Conservation (phyloP, 2,329 filamentous ascomycete species). For the Kalmusia sp. region DNA sequence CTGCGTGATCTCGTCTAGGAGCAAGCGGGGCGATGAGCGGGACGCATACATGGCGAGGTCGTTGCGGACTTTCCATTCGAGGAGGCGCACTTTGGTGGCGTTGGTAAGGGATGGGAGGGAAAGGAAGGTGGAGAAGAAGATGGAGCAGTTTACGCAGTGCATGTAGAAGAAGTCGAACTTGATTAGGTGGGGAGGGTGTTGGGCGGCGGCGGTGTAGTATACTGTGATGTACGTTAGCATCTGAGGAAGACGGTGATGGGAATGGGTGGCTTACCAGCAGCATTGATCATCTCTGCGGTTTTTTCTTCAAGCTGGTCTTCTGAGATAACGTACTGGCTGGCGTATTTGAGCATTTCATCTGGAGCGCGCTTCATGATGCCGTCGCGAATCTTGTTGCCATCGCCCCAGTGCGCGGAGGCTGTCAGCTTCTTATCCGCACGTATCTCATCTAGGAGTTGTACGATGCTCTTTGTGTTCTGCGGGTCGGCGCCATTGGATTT, state of each 20-base stretch:
- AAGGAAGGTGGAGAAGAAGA: constrained; percentile 74
- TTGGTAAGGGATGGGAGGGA: constrained; percentile 61
- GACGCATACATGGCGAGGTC: constrained; percentile 79
- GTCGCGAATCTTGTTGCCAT: constrained; percentile 71
- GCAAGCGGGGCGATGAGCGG: constrained; percentile 67
- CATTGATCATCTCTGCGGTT: constrained; percentile 74
- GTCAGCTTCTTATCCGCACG: constrained; percentile 63
- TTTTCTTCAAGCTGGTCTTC: constrained; percentile 63
- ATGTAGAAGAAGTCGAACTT: constrained; percentile 87
- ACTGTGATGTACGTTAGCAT: constrained; percentile 36
- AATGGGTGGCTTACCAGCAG: constrained; percentile 51
- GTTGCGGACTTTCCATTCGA: constrained; percentile 82
- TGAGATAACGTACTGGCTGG: constrained; percentile 61
- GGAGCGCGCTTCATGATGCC: constrained; percentile 70
- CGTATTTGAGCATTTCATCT: constrained; percentile 68
- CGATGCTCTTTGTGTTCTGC: constrained; percentile 50
- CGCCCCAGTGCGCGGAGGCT: constrained; percentile 57
- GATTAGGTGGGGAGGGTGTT: constrained; percentile 59
- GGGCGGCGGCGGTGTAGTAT: constrained; percentile 67
- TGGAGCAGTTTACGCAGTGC: constrained; percentile 78
- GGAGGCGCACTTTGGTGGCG: constrained; percentile 69
- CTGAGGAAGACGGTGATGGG: background rate
- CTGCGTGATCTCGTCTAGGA: constrained; percentile 62
- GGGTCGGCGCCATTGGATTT: constrained; percentile 31
- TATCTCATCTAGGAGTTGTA: constrained; percentile 68